Conservation (phyloP, 306 rosid genomes). For the Cicer cuneatum region DNA sequence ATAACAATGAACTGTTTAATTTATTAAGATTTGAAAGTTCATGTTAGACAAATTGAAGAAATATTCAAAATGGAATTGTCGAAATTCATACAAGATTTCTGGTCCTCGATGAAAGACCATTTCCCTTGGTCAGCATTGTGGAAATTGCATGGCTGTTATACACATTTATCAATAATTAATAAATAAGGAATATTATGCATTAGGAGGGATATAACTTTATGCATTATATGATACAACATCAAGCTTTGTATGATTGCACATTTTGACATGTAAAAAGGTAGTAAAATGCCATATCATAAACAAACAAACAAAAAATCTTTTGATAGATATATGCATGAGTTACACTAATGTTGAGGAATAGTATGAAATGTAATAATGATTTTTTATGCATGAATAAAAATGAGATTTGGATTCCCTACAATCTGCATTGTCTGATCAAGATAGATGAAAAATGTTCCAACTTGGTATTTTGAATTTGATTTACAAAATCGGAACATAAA, state of each 20-base stretch:
- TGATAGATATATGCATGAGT: not conserved
- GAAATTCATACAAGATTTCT: constrained; percentile 30
- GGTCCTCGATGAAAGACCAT: constrained; percentile 17
- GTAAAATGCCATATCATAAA: not conserved
- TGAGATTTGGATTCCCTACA: not conserved
- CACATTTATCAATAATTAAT: not conserved
- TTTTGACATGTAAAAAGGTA: not conserved
- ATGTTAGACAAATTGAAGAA: not conserved
- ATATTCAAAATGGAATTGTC: constrained; percentile 7
- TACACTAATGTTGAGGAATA: not conserved
- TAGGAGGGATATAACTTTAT: no score
- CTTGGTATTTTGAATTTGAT: not conserved
- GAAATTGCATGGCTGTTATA: not conserved
- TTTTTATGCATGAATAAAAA: not conserved
- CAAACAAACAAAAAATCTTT: not conserved
- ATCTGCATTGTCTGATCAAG: not conserved
- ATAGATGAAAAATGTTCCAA: not conserved
- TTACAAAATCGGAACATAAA: not conserved
- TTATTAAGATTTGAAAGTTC: not conserved
- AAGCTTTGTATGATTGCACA: constrained; percentile 16
- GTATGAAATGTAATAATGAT: constrained; percentile 1
- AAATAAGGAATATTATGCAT: not conserved
- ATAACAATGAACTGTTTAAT: not conserved
- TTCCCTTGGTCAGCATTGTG: constrained; percentile 4
- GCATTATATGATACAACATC: not conserved